Conservation (phyloP, 208 protist genomes). For the Leishmania arabica region DNA sequence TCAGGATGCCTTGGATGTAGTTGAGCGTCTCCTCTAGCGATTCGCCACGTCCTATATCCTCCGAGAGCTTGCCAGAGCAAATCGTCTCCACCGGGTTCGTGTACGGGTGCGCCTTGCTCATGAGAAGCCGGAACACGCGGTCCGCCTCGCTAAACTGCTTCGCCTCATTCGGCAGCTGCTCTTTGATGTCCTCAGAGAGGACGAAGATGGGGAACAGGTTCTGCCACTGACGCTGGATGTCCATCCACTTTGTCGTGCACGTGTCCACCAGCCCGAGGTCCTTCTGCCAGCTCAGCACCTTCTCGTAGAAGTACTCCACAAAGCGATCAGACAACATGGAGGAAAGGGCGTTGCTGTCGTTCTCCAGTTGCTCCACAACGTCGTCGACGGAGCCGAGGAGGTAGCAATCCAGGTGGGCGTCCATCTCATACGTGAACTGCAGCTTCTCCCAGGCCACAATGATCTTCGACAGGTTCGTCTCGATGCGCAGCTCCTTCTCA, state of each 20-base stretch:
- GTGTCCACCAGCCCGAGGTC: slow-evolving; percentile 96
- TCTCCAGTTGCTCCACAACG: slow-evolving; percentile 95
- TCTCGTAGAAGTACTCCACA: slow-evolving; percentile 96
- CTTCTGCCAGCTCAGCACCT: slow-evolving; percentile 95
- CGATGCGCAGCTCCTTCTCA: slow-evolving; percentile 97
- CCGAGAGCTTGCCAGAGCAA: slow-evolving; percentile 78
- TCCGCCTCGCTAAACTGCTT: slow-evolving; percentile 95
- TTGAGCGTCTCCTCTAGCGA: slow-evolving; percentile 91
- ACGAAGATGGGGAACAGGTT: slow-evolving; percentile 99
- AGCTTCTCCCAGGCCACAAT: slow-evolving; percentile 94
- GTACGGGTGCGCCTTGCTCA: slow-evolving; percentile 93
- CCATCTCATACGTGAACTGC: slow-evolving; percentile 90
- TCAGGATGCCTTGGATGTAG: slow-evolving; percentile 93
- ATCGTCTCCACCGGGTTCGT: slow-evolving; percentile 92
- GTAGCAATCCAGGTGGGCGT: slow-evolving; percentile 88
- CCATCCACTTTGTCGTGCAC: slow-evolving; percentile 95
- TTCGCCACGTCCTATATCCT: slow-evolving; percentile 88
- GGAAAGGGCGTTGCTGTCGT: slow-evolving; percentile 95
- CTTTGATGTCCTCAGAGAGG: slow-evolving; percentile 96
- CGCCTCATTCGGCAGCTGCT: slow-evolving; percentile 97
- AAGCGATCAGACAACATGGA: slow-evolving; percentile 97
- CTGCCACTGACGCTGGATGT: slow-evolving; percentile 97
- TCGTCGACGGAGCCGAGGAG: slow-evolving; percentile 94
- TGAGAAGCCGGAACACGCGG: slow-evolving; percentile 87
- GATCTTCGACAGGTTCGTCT: slow-evolving; percentile 97